phyloP scores from a whole-genome alignment of 116 monocot genomes.

The Iris pallida region DNA sequence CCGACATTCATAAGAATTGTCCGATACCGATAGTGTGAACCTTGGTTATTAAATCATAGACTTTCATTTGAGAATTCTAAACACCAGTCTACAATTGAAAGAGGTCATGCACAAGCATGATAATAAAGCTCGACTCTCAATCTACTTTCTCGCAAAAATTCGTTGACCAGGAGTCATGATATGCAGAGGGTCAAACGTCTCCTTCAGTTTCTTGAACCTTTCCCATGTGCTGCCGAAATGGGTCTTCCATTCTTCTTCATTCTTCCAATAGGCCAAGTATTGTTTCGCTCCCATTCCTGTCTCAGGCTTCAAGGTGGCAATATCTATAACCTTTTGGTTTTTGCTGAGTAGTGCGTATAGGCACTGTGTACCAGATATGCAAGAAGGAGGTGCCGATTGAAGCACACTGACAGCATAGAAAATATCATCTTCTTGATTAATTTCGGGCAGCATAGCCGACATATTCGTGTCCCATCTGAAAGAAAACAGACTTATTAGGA shows the following conservation, averaged over 20 bases:
- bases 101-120: too few relatives aligned
- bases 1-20: too few relatives aligned
- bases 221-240: slow-evolving; percentile 26
- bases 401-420: slow-evolving; percentile 18
- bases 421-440: background rate
- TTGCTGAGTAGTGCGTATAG: slow-evolving; percentile 7
- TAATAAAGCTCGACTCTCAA: too few relatives aligned
- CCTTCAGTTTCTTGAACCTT: slow-evolving; percentile 14
- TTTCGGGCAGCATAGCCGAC: slow-evolving; percentile 24
- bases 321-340: slow-evolving; percentile 11
- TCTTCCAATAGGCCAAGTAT: slow-evolving; percentile 20
- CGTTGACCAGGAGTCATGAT: slow-evolving; percentile 27
- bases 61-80: too few relatives aligned
- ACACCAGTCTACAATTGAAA: too few relatives aligned
- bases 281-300: slow-evolving; percentile 27
- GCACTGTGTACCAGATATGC: slow-evolving; percentile 6
- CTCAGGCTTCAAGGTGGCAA: slow-evolving; percentile 6
- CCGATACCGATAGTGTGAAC: too few relatives aligned
- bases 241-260: slow-evolving; percentile 13
- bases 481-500: slow-evolving; percentile 2
- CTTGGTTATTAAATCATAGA: too few relatives aligned
- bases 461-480: slow-evolving; percentile 27
- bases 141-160: slow-evolving; percentile 15
- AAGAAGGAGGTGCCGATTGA: slow-evolving; percentile 10
- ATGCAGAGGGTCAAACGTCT: slow-evolving; percentile 18